Conservation (phyloP, 345 rosid genomes). For the Syzygium oleosum region DNA sequence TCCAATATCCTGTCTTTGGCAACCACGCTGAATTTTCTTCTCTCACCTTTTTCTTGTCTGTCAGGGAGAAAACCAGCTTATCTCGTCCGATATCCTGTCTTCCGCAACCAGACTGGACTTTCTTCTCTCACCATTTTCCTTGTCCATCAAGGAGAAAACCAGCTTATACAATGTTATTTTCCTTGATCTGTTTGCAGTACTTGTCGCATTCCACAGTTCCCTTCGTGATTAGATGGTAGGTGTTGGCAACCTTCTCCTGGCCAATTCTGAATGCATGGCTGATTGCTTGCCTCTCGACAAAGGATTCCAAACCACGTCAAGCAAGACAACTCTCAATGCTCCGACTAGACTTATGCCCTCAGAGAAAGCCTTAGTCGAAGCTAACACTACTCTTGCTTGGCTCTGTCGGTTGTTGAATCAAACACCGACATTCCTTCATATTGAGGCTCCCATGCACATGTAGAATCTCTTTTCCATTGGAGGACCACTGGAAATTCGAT, state of each 20-base stretch:
- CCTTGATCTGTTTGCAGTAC: constrained; percentile 32
- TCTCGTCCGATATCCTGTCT: constrained; percentile 22
- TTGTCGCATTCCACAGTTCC: constrained; percentile 46
- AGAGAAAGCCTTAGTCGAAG: constrained; percentile 58
- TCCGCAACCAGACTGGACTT: constrained; percentile 6
- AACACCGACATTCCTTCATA: constrained; percentile 24
- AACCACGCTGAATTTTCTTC: not conserved
- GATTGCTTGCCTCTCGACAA: constrained; percentile 76
- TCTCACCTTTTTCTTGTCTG: not conserved
- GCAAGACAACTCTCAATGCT: constrained; percentile 68
- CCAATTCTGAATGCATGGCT: constrained; percentile 67
- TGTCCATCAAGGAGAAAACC: constrained; percentile 30
- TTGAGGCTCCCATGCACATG: constrained; percentile 37
- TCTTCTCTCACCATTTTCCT: not conserved
- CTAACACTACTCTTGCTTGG: constrained; percentile 51
- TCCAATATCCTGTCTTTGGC: constrained; percentile 25
- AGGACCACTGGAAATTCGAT: constrained; percentile 26
- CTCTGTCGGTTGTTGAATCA: constrained; percentile 48
- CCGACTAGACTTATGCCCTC: constrained; percentile 74
- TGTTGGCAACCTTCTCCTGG: constrained; percentile 42
- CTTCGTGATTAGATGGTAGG: constrained; percentile 54
- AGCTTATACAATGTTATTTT: constrained; percentile 37
- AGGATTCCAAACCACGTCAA: constrained; percentile 89
- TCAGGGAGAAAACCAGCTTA: constrained; percentile 23
- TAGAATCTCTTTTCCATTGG: constrained; percentile 31